Base-by-base conservation (phyloP, 805 yeast species). In the Wickerhamomyces strasburgensis region DNA sequence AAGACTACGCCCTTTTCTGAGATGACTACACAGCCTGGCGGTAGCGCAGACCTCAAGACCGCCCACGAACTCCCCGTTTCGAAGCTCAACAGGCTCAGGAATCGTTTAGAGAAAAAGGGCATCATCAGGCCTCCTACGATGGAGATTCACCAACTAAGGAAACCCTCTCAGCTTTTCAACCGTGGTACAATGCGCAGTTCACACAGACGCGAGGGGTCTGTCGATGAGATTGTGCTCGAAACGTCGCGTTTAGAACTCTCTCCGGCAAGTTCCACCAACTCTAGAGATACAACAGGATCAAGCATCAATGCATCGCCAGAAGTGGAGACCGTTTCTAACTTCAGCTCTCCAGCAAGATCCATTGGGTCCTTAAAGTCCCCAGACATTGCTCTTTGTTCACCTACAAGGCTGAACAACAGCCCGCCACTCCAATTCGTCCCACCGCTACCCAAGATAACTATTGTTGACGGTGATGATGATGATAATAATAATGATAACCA, bases 291-390 rank as follows among this genome's bases (percentile, higher is more conserved):
- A n/a, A n/a, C 36, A 1, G 33, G 27, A 14, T 19, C 25, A 17
- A 38, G 35, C 14, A 36, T 43, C 35, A 33, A 30, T 14, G 16
- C 30, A 3, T 19, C 45, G 5, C 47, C 48, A 2, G 40, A 41
- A 8, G 44, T 50, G 5, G 36, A 26, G 4, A 40, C 31, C 5
- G 51, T 50, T 9, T 39, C 49, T 4, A 44, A 46, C 26, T 42
- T 46, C 25, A 39, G 41, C 31, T 46, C 51, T 7, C 52, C 55
- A 3, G 21, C 51, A 5, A 39, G 40, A n/a, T 50, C 55, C n/a
- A 31, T 45, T 3, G 28, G 29, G 6, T 48, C 48, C 3, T 27
- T 15, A 5, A 40, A 35, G 15, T 27, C 30, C 5, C n/a, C 27
- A 14, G 43, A 39, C 4, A 3, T 5, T 7, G 29, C n/a, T 3